These are phyloP conservation scores for Lizonia empirigonia DNA, from an alignment of 2,329 filamentous ascomycete species.

Conservation along the genomic window DNA sequence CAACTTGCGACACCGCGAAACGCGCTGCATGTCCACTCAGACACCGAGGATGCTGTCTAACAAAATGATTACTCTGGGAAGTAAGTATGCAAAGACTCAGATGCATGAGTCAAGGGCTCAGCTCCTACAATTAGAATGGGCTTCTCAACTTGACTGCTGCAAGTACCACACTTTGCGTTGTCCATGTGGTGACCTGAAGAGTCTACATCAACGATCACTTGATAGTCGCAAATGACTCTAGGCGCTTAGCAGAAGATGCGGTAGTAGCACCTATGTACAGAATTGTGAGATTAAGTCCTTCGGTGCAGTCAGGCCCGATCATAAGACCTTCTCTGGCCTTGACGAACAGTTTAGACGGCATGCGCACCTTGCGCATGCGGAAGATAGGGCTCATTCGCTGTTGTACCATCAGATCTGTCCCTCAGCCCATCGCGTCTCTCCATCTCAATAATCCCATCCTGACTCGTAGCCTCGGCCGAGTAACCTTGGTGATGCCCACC, in stretches of 20 bases:
- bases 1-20: slow-evolving; percentile 42
- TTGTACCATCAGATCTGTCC: not conserved
- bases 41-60: slow-evolving; percentile 7
- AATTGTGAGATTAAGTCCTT: too few species aligned
- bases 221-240: too few species aligned
- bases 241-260: too few species aligned
- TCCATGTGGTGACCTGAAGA: too few species aligned
- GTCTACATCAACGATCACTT: too few species aligned
- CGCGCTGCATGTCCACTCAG: slow-evolving; percentile 20
- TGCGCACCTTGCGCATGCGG: slow-evolving; percentile 4
- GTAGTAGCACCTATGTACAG: too few species aligned
- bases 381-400: slow-evolving; percentile 5
- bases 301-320: too few species aligned
- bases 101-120: too few species aligned
- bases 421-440: slow-evolving; percentile 9
- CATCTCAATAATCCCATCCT: slow-evolving; percentile 19
- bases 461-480: slow-evolving; percentile 9
- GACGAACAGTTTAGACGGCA: not conserved
- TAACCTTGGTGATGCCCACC: slow-evolving; percentile 9
- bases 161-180: too few species aligned
- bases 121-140: not conserved
- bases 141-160: not conserved
- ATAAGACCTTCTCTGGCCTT: too few species aligned
- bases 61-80: not conserved
- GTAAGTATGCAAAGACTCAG: too few species aligned